These are phyloP conservation scores for Inonotus obliquus DNA, from an alignment of 1,284 basidiomycete genomes.

Conservation along the genomic window DNA sequence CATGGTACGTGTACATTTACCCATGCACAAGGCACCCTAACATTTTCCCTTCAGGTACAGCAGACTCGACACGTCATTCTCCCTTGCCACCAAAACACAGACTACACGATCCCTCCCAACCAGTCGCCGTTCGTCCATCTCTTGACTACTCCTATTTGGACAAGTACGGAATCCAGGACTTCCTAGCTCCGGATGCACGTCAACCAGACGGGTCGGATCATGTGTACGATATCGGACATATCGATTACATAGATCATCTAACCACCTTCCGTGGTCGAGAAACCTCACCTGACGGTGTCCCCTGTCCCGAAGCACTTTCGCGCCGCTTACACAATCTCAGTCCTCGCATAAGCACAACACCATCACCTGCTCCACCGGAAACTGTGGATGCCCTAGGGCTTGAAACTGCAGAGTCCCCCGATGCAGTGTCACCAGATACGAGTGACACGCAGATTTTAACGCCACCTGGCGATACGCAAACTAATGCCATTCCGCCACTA, in stretches of 20 bases:
- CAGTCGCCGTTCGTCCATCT: constrained; percentile 29
- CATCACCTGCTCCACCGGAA: constrained; percentile 6
- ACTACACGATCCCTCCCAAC: constrained; percentile 23
- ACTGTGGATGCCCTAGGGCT: neutral
- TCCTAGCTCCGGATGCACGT: constrained; percentile 25
- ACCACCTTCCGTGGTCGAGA: neutral
- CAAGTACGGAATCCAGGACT: neutral
- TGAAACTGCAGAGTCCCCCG: neutral
- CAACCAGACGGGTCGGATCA: constrained; percentile 12
- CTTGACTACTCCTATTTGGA: constrained; percentile 24
- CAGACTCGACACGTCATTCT: constrained; percentile 37
- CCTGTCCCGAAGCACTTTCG: constrained; percentile 3
- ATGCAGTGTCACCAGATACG: constrained; percentile 2
- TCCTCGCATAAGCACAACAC: constrained; percentile 6
- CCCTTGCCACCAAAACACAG: constrained; percentile 31
- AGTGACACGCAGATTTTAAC: constrained; percentile 11
- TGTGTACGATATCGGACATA: constrained; percentile 2
- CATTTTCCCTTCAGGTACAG: constrained; percentile 29
- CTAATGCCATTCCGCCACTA: neutral
- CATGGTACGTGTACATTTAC: constrained; percentile 44
- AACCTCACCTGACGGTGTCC: neutral
- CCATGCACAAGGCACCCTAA: neutral
- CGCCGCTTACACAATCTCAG: constrained; percentile 12
- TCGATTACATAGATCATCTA: constrained; percentile 3
- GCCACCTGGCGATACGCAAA: constrained; percentile 21